These are phyloP conservation scores for Bryoglossum gracile DNA, from an alignment of 495 filamentous ascomycete species.

Conservation along the genomic window DNA sequence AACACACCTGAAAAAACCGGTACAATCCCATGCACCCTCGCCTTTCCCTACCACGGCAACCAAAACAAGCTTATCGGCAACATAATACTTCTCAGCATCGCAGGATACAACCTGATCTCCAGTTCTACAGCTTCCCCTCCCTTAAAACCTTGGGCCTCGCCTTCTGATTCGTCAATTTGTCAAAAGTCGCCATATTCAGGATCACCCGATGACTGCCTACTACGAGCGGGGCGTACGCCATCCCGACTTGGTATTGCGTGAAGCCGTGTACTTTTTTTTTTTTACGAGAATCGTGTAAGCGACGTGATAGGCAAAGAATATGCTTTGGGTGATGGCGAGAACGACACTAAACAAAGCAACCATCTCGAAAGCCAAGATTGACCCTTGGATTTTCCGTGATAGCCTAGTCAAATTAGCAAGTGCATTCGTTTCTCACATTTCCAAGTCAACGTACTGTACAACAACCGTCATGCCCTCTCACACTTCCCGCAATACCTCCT, in stretches of 20 bases:
- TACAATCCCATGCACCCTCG: constrained; percentile 33
- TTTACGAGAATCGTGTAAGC: constrained; percentile 48
- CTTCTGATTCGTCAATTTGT: constrained; percentile 35
- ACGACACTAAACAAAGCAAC: no score
- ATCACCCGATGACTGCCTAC: constrained; percentile 45
- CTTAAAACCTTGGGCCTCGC: not conserved
- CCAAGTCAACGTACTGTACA: no score
- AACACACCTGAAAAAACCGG: constrained; percentile 45
- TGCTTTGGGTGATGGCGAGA: constrained; percentile 50
- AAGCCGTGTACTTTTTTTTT: constrained; percentile 39
- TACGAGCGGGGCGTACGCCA: constrained; percentile 51
- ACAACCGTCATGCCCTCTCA: no score
- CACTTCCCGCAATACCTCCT: no score
- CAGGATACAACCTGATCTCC: constrained; percentile 51
- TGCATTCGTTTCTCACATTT: no score
- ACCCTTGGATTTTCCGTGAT: no score
- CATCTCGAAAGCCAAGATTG: no score
- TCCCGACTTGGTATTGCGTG: constrained; percentile 39
- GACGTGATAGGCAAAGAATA: constrained; percentile 59
- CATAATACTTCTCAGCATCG: constrained; percentile 53
- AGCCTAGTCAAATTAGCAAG: no score
- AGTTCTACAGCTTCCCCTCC: constrained; percentile 15
- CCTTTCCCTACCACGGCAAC: constrained; percentile 37
- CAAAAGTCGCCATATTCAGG: constrained; percentile 35
- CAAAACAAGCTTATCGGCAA: constrained; percentile 44